Base-by-base conservation (phyloP, 2,329 filamentous ascomycete genomes). In the Epichloe glyceriae region DNA sequence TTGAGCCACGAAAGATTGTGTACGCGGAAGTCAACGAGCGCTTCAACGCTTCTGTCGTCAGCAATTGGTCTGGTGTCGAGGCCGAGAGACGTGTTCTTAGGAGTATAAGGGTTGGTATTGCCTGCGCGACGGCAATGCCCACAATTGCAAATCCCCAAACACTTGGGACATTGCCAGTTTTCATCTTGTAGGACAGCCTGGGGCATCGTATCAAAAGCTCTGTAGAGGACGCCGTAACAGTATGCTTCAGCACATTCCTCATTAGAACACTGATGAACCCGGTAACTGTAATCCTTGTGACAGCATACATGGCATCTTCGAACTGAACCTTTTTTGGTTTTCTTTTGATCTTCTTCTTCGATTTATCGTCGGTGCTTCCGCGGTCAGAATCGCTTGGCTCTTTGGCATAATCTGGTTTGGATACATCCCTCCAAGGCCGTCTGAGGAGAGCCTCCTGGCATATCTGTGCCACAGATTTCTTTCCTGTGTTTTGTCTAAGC, bases 181-280 rank as follows among this genome's bases (percentile, higher is more conserved):
- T 83, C 79, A 55, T 87, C 76, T 62, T 94, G 83, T 76, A 96
- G 84, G 1, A 90, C 80, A 19, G 80, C 74, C 59, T 91, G 81
- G 0, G 93, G 93, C 78, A 88, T 85, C 63, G 89, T 79, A 64
- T 97, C 91, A 61, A 95, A 95, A 0, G 88, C 90, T 50, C 93
- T 78, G 68, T 89, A 97, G 2, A 98, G 74, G 15, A 85, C 85
- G n/a, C 91, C 91, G 62, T 94, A 98, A 65, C 93, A 97, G 63
- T 94, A 98, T 0, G 79, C 80, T 50, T 86, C 74, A 12, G 76
- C 73, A 61, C 93, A 97, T 8, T 76, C 78, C 3, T 70, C 69
- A 38, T 73, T 82, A 0, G 81, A 82, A 66, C 93, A 98, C 48
- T 81, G 78, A 2, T 88, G 88, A 55, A 95, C 80, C 60, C 88